Evolutionary conservation across 2,329 filamentous ascomycete genomes (phyloP), one percentile per base, ranked within the genome.

Genomic region (Ceratocystis smalleyi): DNA sequence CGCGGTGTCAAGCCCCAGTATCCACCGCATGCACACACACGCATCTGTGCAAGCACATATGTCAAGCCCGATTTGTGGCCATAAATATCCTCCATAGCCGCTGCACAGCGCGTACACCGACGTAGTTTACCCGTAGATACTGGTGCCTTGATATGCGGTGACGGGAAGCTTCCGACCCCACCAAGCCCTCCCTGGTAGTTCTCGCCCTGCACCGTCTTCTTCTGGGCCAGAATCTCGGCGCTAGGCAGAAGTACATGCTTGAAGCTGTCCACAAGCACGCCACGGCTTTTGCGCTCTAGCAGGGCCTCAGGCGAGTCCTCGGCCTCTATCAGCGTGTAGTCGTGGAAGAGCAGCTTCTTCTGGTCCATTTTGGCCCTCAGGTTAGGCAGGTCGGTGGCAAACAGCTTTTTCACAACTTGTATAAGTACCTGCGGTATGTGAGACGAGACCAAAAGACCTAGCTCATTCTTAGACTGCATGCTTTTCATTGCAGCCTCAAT

Each of bases 311-410:
- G 75, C 15, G 74, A 73, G 66, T 85, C 82, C 63, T 85, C 80
- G 15, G 89, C 76, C 4, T 87, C 86, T 10, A 94, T 77, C 71
- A 88, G 81, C 60, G 78, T 78, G 64, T 85, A 89, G 71, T 94
- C 83, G 60, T 83, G 82, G 73, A 90, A 87, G 74, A 88, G 88
- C 60, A 95, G 77, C 67, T 80, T 80, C 8, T 85, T 81, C 32
- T 83, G 79, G 68, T 94, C 83, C 10, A 85, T 79, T 64, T 81
- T 77, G 4, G 76, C 76, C 49, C 81, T 78, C 63, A 91, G 79
- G 22, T 78, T 76, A 0, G 77, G 77, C 32, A 90, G 74, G 57
- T 84, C 81, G 32, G 77, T 76, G 40, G 78, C 77, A 66, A 92
- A 84, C 66, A 86, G 79, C 64, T 81, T 83, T 67, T 84, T 81